Conservation (phyloP, 1,284 basidiomycete species). For the Pseudozyma pruni region DNA sequence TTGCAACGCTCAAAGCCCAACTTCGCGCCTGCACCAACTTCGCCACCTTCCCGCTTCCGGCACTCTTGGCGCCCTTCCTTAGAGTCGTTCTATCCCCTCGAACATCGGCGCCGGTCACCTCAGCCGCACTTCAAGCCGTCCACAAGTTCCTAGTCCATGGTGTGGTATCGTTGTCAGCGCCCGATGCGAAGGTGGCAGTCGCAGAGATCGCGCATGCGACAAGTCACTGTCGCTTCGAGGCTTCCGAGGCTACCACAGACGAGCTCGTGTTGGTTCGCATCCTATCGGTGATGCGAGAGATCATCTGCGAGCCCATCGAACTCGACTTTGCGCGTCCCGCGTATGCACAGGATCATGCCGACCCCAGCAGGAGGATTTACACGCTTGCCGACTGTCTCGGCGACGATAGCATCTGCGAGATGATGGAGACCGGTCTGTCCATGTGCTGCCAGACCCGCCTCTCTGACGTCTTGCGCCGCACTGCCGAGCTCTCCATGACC, state of each 20-base stretch:
- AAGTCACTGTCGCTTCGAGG: constrained; percentile 97
- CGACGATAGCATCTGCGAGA: constrained; percentile 95
- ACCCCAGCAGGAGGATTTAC: constrained; percentile 1
- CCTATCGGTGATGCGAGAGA: constrained; percentile 85
- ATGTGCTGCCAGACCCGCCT: constrained; percentile 97
- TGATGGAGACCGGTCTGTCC: constrained; percentile 96
- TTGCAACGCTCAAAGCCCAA: constrained; percentile 83
- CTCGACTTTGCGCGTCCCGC: neutral
- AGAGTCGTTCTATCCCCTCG: constrained; percentile 89
- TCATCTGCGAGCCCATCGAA: constrained; percentile 73
- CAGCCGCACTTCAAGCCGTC: constrained; percentile 85
- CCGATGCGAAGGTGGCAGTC: constrained; percentile 72
- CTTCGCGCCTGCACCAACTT: constrained; percentile 68
- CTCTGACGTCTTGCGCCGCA: constrained; percentile 86
- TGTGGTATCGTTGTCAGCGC: constrained; percentile 73
- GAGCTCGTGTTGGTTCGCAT: constrained; percentile 94
- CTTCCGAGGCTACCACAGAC: constrained; percentile 83
- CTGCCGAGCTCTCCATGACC: constrained; percentile 95
- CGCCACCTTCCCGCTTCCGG: constrained; percentile 50
- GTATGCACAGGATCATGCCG: neutral
- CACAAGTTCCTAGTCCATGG: constrained; percentile 85
- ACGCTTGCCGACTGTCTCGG: constrained; percentile 68
- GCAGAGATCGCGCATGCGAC: constrained; percentile 87
- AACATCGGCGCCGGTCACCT: constrained; percentile 93
- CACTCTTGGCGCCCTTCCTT: constrained; percentile 74